Conservation (phyloP, 495 filamentous ascomycete species). For the Penicillium salamii region DNA sequence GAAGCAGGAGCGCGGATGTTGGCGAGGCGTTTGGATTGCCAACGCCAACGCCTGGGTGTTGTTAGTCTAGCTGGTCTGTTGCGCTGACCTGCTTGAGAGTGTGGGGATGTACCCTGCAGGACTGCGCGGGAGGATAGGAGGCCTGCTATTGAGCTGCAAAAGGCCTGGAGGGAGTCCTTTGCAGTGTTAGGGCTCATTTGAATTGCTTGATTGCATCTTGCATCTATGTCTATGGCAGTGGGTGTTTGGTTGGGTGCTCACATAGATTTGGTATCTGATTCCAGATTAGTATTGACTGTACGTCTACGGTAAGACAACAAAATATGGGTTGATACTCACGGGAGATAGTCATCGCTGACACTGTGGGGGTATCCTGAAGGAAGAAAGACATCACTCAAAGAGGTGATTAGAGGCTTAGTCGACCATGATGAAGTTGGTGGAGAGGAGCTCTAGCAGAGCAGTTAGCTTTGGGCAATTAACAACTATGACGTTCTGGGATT, state of each 20-base stretch:
- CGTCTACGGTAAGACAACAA: background rate
- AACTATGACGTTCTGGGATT: no score
- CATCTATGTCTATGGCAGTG: background rate
- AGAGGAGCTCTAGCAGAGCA: slow-evolving; percentile 7
- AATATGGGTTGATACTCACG: slow-evolving; percentile 46
- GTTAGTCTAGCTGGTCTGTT: slow-evolving; percentile 1
- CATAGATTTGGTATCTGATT: slow-evolving; percentile 68
- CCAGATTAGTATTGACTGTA: slow-evolving; percentile 5
- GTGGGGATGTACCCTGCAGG: slow-evolving; percentile 61
- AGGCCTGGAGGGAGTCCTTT: slow-evolving; percentile 89
- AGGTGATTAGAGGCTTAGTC: slow-evolving; percentile 23
- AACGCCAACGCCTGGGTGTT: slow-evolving; percentile 72
- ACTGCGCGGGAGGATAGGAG: slow-evolving; percentile 86
- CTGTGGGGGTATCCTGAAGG: slow-evolving; percentile 89
- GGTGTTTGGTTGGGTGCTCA: slow-evolving; percentile 8
- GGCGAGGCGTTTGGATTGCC: slow-evolving; percentile 83
- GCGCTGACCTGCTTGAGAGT: background rate
- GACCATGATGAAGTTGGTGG: slow-evolving; percentile 28
- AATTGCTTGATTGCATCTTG: background rate
- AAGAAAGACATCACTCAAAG: slow-evolving; percentile 64
- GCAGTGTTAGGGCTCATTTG: background rate
- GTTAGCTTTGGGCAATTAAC: background rate
- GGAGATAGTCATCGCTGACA: slow-evolving; percentile 84
- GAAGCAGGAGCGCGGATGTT: slow-evolving; percentile 81
- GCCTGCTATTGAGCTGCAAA: slow-evolving; percentile 89